These are phyloP conservation scores for Solanum dulcamara DNA, from an alignment of 257 asterid species.

Conservation along the genomic window DNA sequence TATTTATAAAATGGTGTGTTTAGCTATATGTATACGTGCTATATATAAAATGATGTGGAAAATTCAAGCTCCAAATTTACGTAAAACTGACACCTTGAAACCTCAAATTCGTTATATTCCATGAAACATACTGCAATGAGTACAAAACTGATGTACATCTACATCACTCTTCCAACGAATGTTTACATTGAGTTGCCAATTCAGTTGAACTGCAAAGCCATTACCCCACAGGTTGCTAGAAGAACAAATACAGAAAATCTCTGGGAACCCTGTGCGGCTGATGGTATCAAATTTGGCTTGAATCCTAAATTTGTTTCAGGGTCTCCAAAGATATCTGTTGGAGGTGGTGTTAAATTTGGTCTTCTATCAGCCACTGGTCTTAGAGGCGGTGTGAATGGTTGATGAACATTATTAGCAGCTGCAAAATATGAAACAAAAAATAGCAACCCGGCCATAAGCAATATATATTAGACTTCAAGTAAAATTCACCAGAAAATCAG, in stretches of 20 bases:
- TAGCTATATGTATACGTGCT: too few species aligned
- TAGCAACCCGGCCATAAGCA: neutral
- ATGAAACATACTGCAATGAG: neutral
- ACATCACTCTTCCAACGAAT: neutral
- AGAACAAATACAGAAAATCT: slow-evolving; percentile 11
- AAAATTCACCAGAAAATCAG: neutral
- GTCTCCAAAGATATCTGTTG: neutral
- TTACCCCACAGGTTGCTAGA: slow-evolving; percentile 17
- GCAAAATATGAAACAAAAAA: neutral
- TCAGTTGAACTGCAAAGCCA: slow-evolving; percentile 17
- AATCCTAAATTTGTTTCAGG: slow-evolving; percentile 32
- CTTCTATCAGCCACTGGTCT: slow-evolving; percentile 7
- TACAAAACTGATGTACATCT: neutral
- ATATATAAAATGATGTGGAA: neutral
- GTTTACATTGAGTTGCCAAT: neutral
- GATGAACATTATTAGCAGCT: slow-evolving; percentile 6
- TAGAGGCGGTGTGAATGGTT: neutral
- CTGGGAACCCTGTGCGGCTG: slow-evolving; percentile 24
- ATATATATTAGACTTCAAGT: neutral
- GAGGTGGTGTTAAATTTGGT: slow-evolving; percentile 7
- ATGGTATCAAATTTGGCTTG: slow-evolving; percentile 32
- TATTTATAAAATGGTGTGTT: neutral
- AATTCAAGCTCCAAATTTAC: neutral
- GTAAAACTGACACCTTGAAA: neutral
- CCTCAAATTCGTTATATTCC: neutral